Evolutionary conservation across 192 early-diverging fungal species (phyloP), one percentile per base, ranked within the genome.

Genomic region (Dissophora ornata): DNA sequence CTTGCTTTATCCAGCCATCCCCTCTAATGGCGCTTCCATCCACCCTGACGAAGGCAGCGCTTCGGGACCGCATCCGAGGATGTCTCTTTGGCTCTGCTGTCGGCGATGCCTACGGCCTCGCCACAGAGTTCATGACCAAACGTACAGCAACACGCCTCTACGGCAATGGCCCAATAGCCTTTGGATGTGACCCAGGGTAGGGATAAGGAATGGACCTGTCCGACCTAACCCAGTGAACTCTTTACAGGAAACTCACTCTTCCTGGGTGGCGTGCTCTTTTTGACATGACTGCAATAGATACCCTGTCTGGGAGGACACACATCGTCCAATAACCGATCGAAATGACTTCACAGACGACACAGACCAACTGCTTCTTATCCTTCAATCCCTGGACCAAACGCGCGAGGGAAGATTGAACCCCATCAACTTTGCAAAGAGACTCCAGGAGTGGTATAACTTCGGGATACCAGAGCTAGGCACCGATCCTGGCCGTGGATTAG

Each of bases 41-140:
- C 13, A 58, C 55, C 1, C 62, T 73, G n/a, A 52, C 62, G 22
- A 57, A 29, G 16, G 21, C 19, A 11, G 38, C 51, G 25, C 25
- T 73, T 16, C 32, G 42, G 13, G 62, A 73, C 49, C 61, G 70
- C 29, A 65, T 73, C 33, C 62, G 56, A 29, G 70, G 70, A 10
- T 63, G 61, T 51, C 46, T 73, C 16, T 19, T 64, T 10, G 70
- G 88, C 22, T 79, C 81, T 29, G 87, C 86, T 9, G 44, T 89
- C 10, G 88, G 87, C 2, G 90, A 91, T 71, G 87, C 84, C 24
- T 65, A 89, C 44, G 88, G 90, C 6, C 69, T 91, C 12, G 80
- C 90, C 1, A 88, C 87, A 21, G 90, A 91, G 57, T 87, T 87
- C 56, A 67, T 90, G 68, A 60, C 71, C n/a, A 79, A 65, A 49